A percentile compares a stretch with the other conserved stretches of the same genome.
phyloP scores from a whole-genome alignment of 1,139 yeast genomes.

The Arxiozyma slooffiae region DNA sequence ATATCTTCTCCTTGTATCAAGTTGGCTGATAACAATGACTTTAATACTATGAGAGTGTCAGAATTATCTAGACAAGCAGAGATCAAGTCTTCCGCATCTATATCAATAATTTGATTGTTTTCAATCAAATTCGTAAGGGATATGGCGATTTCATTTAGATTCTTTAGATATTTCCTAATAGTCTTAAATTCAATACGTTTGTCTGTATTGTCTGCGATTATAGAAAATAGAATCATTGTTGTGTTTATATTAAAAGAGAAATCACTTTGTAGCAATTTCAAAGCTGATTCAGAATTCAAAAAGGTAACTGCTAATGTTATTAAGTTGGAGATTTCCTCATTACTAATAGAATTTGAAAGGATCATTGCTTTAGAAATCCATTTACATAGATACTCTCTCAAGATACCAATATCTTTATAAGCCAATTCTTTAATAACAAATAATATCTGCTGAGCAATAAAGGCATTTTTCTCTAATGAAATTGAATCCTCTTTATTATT shows the following conservation, averaged over 20 bases:
- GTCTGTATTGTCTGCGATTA: background rate
- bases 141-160: background rate
- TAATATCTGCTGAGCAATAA: conserved; percentile 4
- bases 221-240: background rate
- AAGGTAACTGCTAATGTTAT: background rate
- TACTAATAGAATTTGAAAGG: background rate
- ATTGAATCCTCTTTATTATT: background rate
- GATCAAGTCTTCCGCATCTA: background rate
- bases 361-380: background rate
- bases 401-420: background rate
- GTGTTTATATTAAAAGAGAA: background rate
- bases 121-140: background rate
- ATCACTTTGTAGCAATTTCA: background rate
- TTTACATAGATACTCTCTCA: background rate
- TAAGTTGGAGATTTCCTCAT: background rate
- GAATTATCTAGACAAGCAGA: background rate
- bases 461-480: background rate
- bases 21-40: conserved; percentile 3
- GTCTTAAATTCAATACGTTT: background rate
- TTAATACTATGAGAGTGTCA: background rate
- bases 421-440: background rate
- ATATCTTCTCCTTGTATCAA: conserved; percentile 4
- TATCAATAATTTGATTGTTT: background rate
- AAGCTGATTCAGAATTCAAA: background rate
- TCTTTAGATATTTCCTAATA: background rate